Conservation (phyloP, 2,329 filamentous ascomycete genomes). For the Bipolaris bicolor region DNA sequence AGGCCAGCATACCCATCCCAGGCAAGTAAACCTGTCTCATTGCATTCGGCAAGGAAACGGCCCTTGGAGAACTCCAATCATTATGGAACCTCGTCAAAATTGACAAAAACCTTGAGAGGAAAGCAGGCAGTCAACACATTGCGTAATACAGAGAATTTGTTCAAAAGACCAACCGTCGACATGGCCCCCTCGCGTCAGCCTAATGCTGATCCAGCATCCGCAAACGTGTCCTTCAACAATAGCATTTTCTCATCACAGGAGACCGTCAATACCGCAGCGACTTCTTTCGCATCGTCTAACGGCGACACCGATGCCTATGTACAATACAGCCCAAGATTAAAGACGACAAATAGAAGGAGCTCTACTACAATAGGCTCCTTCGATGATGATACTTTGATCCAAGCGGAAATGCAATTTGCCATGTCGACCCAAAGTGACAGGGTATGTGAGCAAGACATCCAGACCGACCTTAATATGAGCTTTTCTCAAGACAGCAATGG, state of each 20-base stretch:
- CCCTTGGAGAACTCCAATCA: slow-evolving; percentile 25
- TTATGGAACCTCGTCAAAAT: slow-evolving; percentile 33
- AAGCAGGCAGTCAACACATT: slow-evolving; percentile 21
- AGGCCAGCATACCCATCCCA: slow-evolving; percentile 29
- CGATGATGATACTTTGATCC: slow-evolving; percentile 22
- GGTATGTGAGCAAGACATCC: slow-evolving; percentile 5
- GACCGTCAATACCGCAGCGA: slow-evolving; percentile 27
- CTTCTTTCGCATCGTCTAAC: slow-evolving; percentile 32
- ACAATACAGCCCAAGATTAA: not conserved
- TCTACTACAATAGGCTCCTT: slow-evolving; percentile 31
- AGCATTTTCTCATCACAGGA: slow-evolving; percentile 33
- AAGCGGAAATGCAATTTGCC: slow-evolving; percentile 13
- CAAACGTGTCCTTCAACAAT: slow-evolving; percentile 33
- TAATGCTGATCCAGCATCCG: slow-evolving; percentile 9
- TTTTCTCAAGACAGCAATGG: slow-evolving; percentile 21
- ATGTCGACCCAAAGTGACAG: slow-evolving; percentile 15
- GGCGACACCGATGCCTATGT: slow-evolving; percentile 11
- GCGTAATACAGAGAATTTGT: slow-evolving; percentile 7
- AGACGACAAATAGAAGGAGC: slow-evolving; percentile 20
- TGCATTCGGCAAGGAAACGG: slow-evolving; percentile 28
- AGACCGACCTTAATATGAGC: slow-evolving; percentile 5
- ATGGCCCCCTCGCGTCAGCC: slow-evolving; percentile 31
- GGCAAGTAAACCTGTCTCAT: slow-evolving; percentile 35
- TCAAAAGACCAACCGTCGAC: slow-evolving; percentile 33
- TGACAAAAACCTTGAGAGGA: slow-evolving; percentile 35